Evolutionary conservation across 2,329 filamentous ascomycete genomes (phyloP).

Genomic region (Aureobasidium leucospermi): DNA sequence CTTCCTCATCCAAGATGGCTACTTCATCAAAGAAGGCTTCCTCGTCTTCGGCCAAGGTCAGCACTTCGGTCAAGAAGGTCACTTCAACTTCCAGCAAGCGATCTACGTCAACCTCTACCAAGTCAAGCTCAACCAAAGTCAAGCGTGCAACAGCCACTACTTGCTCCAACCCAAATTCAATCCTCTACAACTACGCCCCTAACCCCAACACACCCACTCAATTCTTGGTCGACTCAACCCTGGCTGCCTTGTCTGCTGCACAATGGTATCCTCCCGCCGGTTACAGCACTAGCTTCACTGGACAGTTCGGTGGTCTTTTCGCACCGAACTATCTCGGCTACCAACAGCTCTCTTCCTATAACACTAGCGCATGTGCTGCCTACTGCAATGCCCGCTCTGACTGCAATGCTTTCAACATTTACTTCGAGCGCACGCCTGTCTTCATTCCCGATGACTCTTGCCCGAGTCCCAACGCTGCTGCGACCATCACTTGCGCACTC

Average conservation of each 20-base stretch:
- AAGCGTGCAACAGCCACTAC: slow-evolving; percentile 10
- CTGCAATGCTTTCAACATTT: slow-evolving; percentile 19
- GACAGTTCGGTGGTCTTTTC: background rate
- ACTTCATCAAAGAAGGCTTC: slow-evolving; percentile 1
- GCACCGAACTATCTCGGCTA: slow-evolving; percentile 18
- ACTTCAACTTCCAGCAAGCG: background rate
- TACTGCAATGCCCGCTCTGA: slow-evolving; percentile 16
- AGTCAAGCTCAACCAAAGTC: slow-evolving; percentile 1
- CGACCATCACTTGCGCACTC: slow-evolving; percentile 14
- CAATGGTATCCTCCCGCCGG: slow-evolving; percentile 16
- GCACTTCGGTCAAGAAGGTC: slow-evolving; percentile 1
- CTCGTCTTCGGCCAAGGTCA: background rate
- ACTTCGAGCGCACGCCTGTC: slow-evolving; percentile 16
- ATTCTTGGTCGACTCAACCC: slow-evolving; percentile 12
- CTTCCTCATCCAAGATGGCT: background rate
- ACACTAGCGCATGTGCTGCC: slow-evolving; percentile 14
- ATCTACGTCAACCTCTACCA: slow-evolving; percentile 1
- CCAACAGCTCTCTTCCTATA: slow-evolving; percentile 14
- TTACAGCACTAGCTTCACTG: slow-evolving; percentile 16
- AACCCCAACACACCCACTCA: slow-evolving; percentile 12
- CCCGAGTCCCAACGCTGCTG: slow-evolving; percentile 10
- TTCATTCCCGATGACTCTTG: slow-evolving; percentile 17
- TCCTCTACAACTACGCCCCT: slow-evolving; percentile 12
- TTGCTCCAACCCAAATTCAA: slow-evolving; percentile 4
- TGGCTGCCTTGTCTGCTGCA: slow-evolving; percentile 11